A percentile compares a stretch with the other conserved stretches of the same genome.
phyloP scores from a whole-genome alignment of 1,284 basidiomycete genomes.

The Ceratobasidium sp. region DNA sequence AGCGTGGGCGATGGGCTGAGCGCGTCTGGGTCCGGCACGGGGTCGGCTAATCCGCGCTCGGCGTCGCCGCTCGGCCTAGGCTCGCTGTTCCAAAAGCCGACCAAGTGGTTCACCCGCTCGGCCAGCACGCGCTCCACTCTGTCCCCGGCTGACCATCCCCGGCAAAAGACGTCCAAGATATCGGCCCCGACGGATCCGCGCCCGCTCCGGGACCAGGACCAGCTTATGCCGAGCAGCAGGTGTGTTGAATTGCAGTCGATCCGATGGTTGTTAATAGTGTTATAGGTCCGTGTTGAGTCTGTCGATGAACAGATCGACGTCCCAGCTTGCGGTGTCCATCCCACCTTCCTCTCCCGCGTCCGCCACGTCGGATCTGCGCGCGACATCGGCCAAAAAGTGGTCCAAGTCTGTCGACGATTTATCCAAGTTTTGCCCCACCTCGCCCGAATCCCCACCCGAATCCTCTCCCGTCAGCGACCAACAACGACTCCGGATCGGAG shows the following conservation, averaged over 20 bases:
- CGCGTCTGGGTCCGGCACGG: conserved; percentile 20
- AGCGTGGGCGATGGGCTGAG: conserved; percentile 3
- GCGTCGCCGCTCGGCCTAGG: conserved; percentile 60
- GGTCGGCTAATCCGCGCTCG: conserved; percentile 55
- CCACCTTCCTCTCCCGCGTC: conserved; percentile 33
- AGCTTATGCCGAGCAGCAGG: conserved; percentile 21
- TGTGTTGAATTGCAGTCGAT: background rate
- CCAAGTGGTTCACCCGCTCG: conserved; percentile 64
- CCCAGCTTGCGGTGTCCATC: conserved; percentile 35
- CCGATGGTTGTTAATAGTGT: conserved; percentile 46
- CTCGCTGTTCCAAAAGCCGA: conserved; percentile 64
- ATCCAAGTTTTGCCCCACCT: conserved; percentile 59
- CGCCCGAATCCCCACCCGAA: conserved; percentile 53
- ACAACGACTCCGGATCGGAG: conserved; percentile 22
- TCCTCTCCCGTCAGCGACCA: background rate
- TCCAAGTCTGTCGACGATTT: conserved; percentile 84
- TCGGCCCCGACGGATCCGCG: conserved; percentile 84
- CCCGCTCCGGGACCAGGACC: conserved; percentile 57
- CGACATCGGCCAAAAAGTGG: conserved; percentile 77
- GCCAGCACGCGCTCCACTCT: conserved; percentile 31
- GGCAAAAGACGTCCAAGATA: conserved; percentile 83
- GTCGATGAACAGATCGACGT: conserved; percentile 57
- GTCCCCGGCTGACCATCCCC: conserved; percentile 23
- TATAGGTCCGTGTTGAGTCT: conserved; percentile 77
- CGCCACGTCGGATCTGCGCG: conserved; percentile 71